Evolutionary conservation across 768 basidiomycete genomes (phyloP), one percentile per base, ranked within the genome.

Genomic region (Rhizopogon sp.): DNA sequence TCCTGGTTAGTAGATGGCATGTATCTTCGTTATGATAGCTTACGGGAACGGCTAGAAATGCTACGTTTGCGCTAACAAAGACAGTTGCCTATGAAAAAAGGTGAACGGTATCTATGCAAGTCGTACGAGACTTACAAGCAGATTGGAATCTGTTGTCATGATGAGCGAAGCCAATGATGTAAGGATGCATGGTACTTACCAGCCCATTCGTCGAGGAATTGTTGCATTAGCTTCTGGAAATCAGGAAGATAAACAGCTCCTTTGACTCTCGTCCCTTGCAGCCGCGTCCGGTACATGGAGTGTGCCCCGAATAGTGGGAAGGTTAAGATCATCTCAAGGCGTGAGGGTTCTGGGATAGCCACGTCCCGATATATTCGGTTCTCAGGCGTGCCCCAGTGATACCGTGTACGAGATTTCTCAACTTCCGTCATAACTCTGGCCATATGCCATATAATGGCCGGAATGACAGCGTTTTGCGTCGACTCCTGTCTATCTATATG

Each of bases 121-220:
- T 37, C 35, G 35, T 1, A 17, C 22, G 8, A 43, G 37, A 46
- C 54, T 16, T 41, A 63, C 58, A 58, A 63, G 39, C 13, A 63
- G 52, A 44, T 63, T 63, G 7, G 62, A 60, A 43, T 63, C 62
- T 62, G 25, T 28, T 29, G 10, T 31, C 53, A 17, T 52, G 51
- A 29, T 29, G 51, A 22, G 46, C 9, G 10, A 17, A 17, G 42
- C 16, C 5, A 47, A 22, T 47, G 14, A 20, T n/a, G 39, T 22
- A 25, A 2, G 13, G 6, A 17, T 50, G 20, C 16, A 44, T 22
- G 39, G 2, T 25, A 52, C 64, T 50, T 35, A 67, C 66, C 66
- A 7, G 60, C 60, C 64, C 66, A 68, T 50, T 67, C 66, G 0
- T 46, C 52, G 52, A 68, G 40, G 41, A 68, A 55, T 6, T 56